Base-by-base conservation (phyloP, 2,329 filamentous ascomycete species). In the Colletotrichum shisoi region DNA sequence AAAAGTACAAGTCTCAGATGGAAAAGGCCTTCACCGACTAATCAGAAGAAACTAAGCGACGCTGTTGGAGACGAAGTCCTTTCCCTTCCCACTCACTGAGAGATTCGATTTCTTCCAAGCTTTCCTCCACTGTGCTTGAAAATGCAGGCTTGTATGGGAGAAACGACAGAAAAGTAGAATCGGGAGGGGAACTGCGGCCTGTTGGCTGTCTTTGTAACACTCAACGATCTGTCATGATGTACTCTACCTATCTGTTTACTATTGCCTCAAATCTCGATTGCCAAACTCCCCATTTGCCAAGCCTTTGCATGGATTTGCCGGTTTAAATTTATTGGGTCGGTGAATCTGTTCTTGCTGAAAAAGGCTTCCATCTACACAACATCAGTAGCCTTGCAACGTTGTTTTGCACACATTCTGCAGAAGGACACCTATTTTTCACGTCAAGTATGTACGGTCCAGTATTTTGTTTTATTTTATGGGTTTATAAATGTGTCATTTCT, bases 1-100 rank as follows among this genome's bases (percentile, higher is more conserved):
- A 83, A 44, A 78, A 76, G 58, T 87, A 85, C 73, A 79, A 79
- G 72, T 79, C 81, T 73, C 79, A 87, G 61, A 86, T 88, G 59
- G 73, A 79, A n/a, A 77, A 78, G 49, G 78, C 77, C 37, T 76
- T 81, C 67, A 34, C 31, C 31, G 31, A 34, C 31, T 34, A 34
- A 34, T 34, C 31, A 1, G 31, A 2, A 34, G 31, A 3, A 34
- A n/a, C n/a, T n/a, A n/a, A n/a, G n/a, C n/a, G n/a, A n/a, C n/a
- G n/a, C n/a, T n/a, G n/a, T n/a, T n/a, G n/a, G n/a, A n/a, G n/a
- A n/a, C n/a, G n/a, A n/a, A n/a, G n/a, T n/a, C n/a, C n/a, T n/a
- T n/a, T n/a, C n/a, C n/a, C n/a, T n/a, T n/a, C n/a, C n/a, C n/a
- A n/a, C n/a, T n/a, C n/a, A n/a, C n/a, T n/a, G n/a, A n/a, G n/a